Percentiles rank a stretch among this genome's conserved stretches.
Conservation (phyloP, 305 asterid species). For the Coffea humblotiana region DNA sequence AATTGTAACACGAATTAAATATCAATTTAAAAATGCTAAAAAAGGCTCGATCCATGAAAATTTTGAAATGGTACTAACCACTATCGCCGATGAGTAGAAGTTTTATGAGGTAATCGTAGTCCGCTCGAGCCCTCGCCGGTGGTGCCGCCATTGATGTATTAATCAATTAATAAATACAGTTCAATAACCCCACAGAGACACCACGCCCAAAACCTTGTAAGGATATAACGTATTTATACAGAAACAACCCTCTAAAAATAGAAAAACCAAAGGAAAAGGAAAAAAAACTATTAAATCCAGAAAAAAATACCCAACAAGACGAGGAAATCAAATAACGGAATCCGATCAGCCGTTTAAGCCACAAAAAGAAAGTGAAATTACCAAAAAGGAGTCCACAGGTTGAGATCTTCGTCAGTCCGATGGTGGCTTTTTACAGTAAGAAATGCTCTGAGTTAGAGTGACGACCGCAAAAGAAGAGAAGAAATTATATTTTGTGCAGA, state of each 20-base stretch:
- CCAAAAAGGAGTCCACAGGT: background rate
- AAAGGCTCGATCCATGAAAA: slow-evolving; percentile 9
- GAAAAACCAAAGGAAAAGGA: too few species aligned
- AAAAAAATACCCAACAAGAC: too few species aligned
- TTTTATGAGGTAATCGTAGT: slow-evolving; percentile 88
- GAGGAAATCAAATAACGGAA: too few species aligned
- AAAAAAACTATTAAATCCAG: too few species aligned
- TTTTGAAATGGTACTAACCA: slow-evolving; percentile 10
- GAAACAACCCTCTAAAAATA: too few species aligned
- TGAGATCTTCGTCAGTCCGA: background rate
- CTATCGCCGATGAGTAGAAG: slow-evolving; percentile 83
- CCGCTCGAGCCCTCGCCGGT: slow-evolving; percentile 96
- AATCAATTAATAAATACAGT: background rate
- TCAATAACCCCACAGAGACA: too few species aligned
- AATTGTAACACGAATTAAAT: background rate
- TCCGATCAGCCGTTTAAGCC: slow-evolving; percentile 1
- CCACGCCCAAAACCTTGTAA: too few species aligned
- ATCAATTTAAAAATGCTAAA: background rate
- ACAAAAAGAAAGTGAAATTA: background rate
- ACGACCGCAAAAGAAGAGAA: too few species aligned
- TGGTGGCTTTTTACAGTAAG: too few species aligned
- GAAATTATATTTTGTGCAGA: too few species aligned
- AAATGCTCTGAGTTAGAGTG: too few species aligned
- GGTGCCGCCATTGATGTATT: slow-evolving; percentile 75
- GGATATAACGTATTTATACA: too few species aligned